Evolutionary conservation across 495 filamentous ascomycete species (phyloP), one percentile per base, ranked within the genome.

Genomic region (Friedmanniomyces endolithicus): DNA sequence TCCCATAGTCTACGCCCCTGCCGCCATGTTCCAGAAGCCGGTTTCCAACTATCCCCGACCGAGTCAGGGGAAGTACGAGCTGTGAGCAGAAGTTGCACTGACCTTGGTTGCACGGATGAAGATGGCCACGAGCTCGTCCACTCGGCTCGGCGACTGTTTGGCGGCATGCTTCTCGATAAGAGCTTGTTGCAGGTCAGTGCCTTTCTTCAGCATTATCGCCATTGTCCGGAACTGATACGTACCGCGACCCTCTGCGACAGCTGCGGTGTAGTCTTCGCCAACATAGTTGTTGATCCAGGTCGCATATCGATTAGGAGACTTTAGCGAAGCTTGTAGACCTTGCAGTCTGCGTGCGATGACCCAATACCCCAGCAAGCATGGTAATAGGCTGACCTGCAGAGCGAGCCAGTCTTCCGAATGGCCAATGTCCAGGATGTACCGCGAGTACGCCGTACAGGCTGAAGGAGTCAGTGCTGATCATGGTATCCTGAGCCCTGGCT

Each of bases 221-320:
- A 25, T 4, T 23, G 49, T 11, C 20, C 46, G 0, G 9, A 41
- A 27, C 24, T 40, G 37, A 19, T 19, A 64, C 72, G 70, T 66
- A 87, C 87, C 81, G 48, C 75, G 79, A 41, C 85, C 86, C 1
- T 78, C 71, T 53, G 69, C 71, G 35, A 90, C 82, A 9, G 86
- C 84, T 45, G 82, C 72, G 3, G 70, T 66, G 59, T 90, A 94
- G 64, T 92, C 86, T 16, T 86, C 81, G 6, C 79, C 82, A 12
- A 84, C 78, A 68, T 95, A 95, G 57, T 85, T 90, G 65, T 87
- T 70, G 45, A 96, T 86, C 90, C 90, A 96, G 48, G 83, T 77
- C 82, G 83, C 90, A 70, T 90, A 96, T n/a, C 70, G 71, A 65
- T 94, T 95, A 1, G 78, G 82, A 44, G 83, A 74, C 45, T 68